Evolutionary conservation across 768 basidiomycete genomes (phyloP).

Genomic region (Termitomyces sp.): DNA sequence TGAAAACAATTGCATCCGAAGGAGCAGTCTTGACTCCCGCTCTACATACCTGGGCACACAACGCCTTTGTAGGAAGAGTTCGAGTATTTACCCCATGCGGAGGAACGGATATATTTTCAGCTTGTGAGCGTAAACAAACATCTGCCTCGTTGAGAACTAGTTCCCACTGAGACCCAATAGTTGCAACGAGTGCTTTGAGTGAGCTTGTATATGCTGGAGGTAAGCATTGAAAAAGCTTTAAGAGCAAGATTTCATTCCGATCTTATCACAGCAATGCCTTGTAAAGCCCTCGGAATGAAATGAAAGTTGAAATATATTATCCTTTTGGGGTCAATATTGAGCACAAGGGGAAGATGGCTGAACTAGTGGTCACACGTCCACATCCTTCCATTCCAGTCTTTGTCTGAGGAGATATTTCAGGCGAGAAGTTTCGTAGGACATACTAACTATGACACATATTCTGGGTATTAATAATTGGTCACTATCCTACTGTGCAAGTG

Average conservation of each 20-base stretch:
- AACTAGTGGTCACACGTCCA: conserved; percentile 61
- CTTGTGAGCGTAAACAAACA: conserved; percentile 40
- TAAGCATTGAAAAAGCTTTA: conserved; percentile 19
- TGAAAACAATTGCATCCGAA: conserved; percentile 50
- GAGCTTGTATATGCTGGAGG: conserved; percentile 61
- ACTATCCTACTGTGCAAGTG: conserved; percentile 2
- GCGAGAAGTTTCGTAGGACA: conserved; percentile 52
- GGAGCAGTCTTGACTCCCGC: conserved; percentile 63
- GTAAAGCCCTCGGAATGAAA: conserved; percentile 61
- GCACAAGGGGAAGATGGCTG: conserved; percentile 43
- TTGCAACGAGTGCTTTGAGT: conserved; percentile 44
- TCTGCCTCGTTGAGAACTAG: not conserved
- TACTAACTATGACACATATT: conserved; percentile 66
- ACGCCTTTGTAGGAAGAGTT: conserved; percentile 50
- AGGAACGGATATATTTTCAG: conserved; percentile 65
- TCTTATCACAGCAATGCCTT: conserved; percentile 49
- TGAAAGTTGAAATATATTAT: conserved; percentile 60
- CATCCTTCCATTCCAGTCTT: conserved; percentile 63
- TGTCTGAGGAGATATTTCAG: conserved; percentile 62
- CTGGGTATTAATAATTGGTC: conserved; percentile 34
- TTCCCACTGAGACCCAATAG: conserved; percentile 27
- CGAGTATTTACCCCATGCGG: conserved; percentile 55
- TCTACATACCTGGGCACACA: conserved; percentile 59
- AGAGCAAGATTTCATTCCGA: not conserved
- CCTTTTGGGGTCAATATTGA: conserved; percentile 47